These are phyloP conservation scores for Teunomyces barrocoloradensis DNA, from an alignment of 805 yeast genomes.

Conservation along the genomic window DNA sequence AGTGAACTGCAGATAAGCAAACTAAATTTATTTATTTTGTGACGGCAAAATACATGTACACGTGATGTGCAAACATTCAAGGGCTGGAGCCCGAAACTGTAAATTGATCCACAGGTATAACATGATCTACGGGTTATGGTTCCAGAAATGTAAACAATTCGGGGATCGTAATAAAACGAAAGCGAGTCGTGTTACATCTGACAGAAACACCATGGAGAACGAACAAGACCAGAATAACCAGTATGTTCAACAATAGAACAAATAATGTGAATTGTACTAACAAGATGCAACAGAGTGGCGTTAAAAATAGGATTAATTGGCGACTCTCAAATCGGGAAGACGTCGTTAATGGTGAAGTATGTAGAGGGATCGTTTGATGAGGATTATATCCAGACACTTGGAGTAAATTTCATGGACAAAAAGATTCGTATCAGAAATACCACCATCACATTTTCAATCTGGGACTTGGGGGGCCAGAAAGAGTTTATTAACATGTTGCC, in stretches of 20 bases:
- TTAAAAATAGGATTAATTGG: slow-evolving; percentile 91
- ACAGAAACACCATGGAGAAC: slow-evolving; percentile 8
- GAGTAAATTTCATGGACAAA: slow-evolving; percentile 93
- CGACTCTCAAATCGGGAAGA: slow-evolving; percentile 94
- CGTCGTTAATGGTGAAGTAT: slow-evolving; percentile 93
- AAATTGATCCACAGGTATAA: not conserved
- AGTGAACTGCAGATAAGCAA: not conserved
- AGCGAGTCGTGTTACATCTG: not conserved
- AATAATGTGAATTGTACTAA: slow-evolving; percentile 16
- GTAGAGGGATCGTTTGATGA: slow-evolving; percentile 94
- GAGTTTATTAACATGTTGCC: slow-evolving; percentile 96
- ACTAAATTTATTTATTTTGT: not conserved
- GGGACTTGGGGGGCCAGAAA: slow-evolving; percentile 96
- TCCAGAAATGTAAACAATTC: slow-evolving; percentile 2
- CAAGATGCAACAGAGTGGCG: slow-evolving; percentile 43
- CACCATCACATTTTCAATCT: slow-evolving; percentile 83
- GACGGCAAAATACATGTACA: not conserved
- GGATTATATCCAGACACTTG: slow-evolving; percentile 88
- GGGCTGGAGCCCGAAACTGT: slow-evolving; percentile 1
- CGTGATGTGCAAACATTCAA: not conserved
- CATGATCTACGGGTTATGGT: not conserved
- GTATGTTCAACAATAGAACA: slow-evolving; percentile 22
- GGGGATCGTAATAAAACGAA: not conserved
- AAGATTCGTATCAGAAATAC: slow-evolving; percentile 81
- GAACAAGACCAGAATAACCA: slow-evolving; percentile 35